Evolutionary conservation across 495 filamentous ascomycete species (phyloP), one percentile per base, ranked within the genome.

Genomic region (Cercophora scortea): DNA sequence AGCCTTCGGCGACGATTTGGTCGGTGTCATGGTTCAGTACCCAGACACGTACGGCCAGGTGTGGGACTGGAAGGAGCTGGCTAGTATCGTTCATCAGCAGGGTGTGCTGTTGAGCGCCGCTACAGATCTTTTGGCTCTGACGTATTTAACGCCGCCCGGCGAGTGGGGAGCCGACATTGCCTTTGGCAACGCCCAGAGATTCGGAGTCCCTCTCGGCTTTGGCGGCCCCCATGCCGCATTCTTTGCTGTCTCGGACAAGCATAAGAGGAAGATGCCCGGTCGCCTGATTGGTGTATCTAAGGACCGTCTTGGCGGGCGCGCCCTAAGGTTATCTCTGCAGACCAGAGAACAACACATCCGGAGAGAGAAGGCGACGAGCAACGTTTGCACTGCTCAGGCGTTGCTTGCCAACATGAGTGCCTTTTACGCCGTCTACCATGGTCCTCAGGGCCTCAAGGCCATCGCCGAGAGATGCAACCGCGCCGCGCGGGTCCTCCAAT

Each of bases 91-190:
- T 6, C 94, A 98, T 66, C 70, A 84, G 48, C 76, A 87, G 36
- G 88, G 88, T 32, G 88, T 85, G 38, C 86, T 88, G 44, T 84
- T 98, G 62, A 87, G 87, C 47, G 90, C 90, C 36, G 93, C 90
- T 25, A 96, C 93, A 1, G 93, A 98, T 71, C 77, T 97, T 47
- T 70, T 97, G 5, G 92, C 94, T 25, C 70, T 98, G 71, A 96
- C 94, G 5, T 65, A 93, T 8, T 76, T 98, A 32, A 95, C 87
- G 53, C 89, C 93, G 1, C 93, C 93, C 2, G 92, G 91, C 11
- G 94, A 98, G 64, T 96, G 93, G 72, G 93, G 93, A 13, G 93
- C 93, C 6, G 93, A 98, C 68, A 92, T 98, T 59, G 93, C 92
- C 6, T 95, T 98, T 67, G 93, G 93, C 50, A 96, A 85, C 66